These are phyloP conservation scores for Agastache rugosa DNA, from an alignment of 257 asterid genomes.

Conservation along the genomic window DNA sequence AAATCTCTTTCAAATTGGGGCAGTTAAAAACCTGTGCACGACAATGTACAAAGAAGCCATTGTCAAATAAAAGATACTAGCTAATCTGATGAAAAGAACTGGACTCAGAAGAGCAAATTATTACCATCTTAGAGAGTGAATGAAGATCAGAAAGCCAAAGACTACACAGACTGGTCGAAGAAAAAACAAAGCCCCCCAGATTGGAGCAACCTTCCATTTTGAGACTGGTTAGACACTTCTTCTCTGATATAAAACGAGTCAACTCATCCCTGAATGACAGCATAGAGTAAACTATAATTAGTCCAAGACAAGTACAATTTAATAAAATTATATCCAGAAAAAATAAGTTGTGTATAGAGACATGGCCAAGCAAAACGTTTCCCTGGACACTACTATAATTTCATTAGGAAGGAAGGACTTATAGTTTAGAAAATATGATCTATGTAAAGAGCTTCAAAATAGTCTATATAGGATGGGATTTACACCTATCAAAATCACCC, in stretches of 20 bases:
- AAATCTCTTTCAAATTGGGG: slow-evolving; percentile 83
- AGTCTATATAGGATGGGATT: neutral
- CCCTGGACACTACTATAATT: neutral
- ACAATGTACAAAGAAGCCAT: neutral
- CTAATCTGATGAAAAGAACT: neutral
- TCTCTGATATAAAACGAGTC: slow-evolving; percentile 80
- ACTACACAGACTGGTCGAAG: slow-evolving; percentile 70
- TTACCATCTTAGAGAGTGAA: slow-evolving; percentile 82
- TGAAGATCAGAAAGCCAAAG: slow-evolving; percentile 92
- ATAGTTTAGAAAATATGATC: neutral
- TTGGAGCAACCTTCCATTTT: slow-evolving; percentile 95
- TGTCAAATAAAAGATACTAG: slow-evolving; percentile 3
- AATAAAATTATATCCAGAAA: neutral
- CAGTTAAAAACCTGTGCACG: slow-evolving; percentile 73
- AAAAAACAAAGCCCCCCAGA: slow-evolving; percentile 72
- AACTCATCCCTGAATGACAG: slow-evolving; percentile 76
- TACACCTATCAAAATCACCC: neutral
- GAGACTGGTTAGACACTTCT: slow-evolving; percentile 77
- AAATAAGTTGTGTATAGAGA: neutral
- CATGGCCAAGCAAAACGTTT: neutral
- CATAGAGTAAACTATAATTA: slow-evolving; percentile 12
- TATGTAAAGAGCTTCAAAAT: neutral
- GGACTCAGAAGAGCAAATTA: slow-evolving; percentile 23
- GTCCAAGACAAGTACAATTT: neutral
- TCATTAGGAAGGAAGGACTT: neutral